Evolutionary conservation across 768 basidiomycete species (phyloP).

Genomic region (Paxillus involutus): DNA sequence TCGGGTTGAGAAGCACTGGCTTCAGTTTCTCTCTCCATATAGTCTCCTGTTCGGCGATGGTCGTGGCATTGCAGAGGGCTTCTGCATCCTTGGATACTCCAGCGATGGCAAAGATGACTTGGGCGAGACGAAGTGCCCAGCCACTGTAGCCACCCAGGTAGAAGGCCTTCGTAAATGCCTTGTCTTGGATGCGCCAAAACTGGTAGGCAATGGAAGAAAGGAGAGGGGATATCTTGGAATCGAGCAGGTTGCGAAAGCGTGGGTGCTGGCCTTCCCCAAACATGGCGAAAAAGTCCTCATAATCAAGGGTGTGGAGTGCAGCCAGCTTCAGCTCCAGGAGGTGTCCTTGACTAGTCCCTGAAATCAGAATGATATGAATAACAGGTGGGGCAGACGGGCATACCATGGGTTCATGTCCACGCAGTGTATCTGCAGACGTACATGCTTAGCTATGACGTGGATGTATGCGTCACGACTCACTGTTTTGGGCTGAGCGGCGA

Average conservation of each 20-base stretch:
- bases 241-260: conserved; percentile 59
- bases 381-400: background rate
- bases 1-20: conserved; percentile 58
- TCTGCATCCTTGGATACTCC: conserved; percentile 58
- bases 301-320: conserved; percentile 51
- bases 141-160: conserved; percentile 70
- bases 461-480: conserved; percentile 27
- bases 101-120: conserved; percentile 55
- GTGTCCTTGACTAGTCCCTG: conserved; percentile 58
- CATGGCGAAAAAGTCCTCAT: conserved; percentile 62
- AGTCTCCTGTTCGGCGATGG: conserved; percentile 53
- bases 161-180: conserved; percentile 51
- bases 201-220: conserved; percentile 74
- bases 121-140: conserved; percentile 63
- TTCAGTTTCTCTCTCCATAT: conserved; percentile 63
- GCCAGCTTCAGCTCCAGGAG: conserved; percentile 80
- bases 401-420: conserved; percentile 74
- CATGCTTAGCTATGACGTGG: background rate
- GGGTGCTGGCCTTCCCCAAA: conserved; percentile 67
- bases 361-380: background rate
- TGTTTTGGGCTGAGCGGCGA: conserved; percentile 56
- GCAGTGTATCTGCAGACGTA: conserved; percentile 50
- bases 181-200: conserved; percentile 68
- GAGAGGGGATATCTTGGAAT: conserved; percentile 59
- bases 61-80: conserved; percentile 52